Evolutionary conservation across 108 stramenopile genomes (phyloP), one percentile per base, ranked within the genome.

Genomic region (Conticribra guillardii): DNA sequence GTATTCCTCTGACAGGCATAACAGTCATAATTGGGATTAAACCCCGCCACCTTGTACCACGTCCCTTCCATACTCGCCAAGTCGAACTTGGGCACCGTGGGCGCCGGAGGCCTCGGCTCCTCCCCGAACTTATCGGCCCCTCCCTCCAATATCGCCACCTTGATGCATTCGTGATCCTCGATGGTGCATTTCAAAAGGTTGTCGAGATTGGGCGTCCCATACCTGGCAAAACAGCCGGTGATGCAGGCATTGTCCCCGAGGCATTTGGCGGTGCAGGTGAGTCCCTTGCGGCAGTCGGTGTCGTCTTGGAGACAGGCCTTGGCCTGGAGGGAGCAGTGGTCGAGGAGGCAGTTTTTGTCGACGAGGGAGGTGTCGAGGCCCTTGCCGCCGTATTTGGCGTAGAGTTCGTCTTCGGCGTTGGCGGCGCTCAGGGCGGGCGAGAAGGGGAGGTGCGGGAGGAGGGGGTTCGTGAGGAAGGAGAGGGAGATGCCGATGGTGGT

Each of bases 1-100:
- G 91, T 93, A 78, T 98, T 98, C 29, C 88, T 85, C 68, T 98
- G 98, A 76, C 98, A 98, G 58, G 96, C 95, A 62, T 97, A 98
- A 69, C 96, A 97, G 80, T 98, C 98, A 79, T 98, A 98, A 75
- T 96, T 96, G 61, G 94, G 89, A 83, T 98, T 96, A 84, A 89
- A 94, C 26, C 98, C 98, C 57, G 91, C 92, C 0, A 97, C 95
- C 84, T 98, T 98, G 83, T 91, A 98, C 98, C 98, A 98, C 16
- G 76, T 82, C 2, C 98, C 98, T 65, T 95, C 88, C 84, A 98
- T 87, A 32, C 79, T 67, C 18, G 63, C 69, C 27, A 89, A 50
- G 56, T 97, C 87, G 78, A 98, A 97, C 59, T 85, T 83, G n/a
- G 64, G 55, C 31, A 89, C 84, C 19, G 93, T 94, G 8, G 89